These are phyloP conservation scores for Phytophthora foliorum DNA, from an alignment of 352 stramenopile genomes.

Conservation along the genomic window DNA sequence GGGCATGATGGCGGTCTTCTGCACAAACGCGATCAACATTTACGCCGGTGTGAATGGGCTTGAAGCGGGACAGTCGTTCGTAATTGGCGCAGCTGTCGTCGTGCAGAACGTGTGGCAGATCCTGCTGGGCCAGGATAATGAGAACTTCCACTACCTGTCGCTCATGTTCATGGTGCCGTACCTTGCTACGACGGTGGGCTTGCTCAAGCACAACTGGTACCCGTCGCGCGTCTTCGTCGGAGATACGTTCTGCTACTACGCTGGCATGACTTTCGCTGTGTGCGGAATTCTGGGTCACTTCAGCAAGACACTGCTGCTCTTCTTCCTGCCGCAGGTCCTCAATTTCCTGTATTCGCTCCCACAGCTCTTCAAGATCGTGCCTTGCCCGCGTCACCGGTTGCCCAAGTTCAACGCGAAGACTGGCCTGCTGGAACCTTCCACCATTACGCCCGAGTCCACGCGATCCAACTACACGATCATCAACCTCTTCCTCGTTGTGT, in stretches of 20 bases:
- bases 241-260: constrained; percentile 99
- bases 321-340: constrained; percentile 98
- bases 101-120: constrained; percentile 97
- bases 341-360: constrained; percentile 99
- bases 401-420: constrained; percentile 95
- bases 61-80: constrained; percentile 95
- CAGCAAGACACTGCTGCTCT: constrained; percentile 98
- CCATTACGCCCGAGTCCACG: constrained; percentile 87
- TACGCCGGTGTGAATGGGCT: constrained; percentile 99
- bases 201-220: constrained; percentile 98
- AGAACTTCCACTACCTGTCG: constrained; percentile 95
- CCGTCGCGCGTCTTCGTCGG: constrained; percentile 98
- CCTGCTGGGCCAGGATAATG: constrained; percentile 78
- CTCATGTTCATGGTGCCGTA: constrained; percentile 98
- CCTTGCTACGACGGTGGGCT: constrained; percentile 91
- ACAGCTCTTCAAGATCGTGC: constrained; percentile 98
- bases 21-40: constrained; percentile 99
- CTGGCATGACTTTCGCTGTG: constrained; percentile 99
- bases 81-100: constrained; percentile 95
- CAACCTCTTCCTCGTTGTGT: constrained; percentile 88
- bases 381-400: constrained; percentile 97
- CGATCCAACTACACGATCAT: constrained; percentile 92
- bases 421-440: constrained; percentile 94
- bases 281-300: constrained; percentile 98
- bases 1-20: constrained; percentile 99